These are phyloP conservation scores for Ceratobasidium sp. DNA, from an alignment of 1,284 basidiomycete species.

Conservation along the genomic window DNA sequence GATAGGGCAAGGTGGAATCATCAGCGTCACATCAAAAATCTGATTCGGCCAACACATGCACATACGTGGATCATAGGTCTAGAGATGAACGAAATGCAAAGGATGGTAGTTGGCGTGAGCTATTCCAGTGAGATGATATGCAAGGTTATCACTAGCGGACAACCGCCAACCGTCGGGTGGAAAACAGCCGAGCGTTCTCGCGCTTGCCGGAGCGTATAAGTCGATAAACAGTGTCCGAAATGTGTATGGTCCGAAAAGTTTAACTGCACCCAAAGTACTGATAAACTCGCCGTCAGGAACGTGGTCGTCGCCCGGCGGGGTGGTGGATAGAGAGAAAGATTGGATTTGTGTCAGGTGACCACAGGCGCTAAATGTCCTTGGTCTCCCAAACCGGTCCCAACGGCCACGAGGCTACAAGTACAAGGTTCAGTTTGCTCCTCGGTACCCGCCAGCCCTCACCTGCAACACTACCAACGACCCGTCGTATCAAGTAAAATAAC, in stretches of 20 bases:
- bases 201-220: not conserved
- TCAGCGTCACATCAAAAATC: not conserved
- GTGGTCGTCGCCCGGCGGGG: slow-evolving; percentile 12
- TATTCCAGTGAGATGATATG: not conserved
- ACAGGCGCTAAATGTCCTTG: not conserved
- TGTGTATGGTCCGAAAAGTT: too few species aligned
- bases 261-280: too few species aligned
- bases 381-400: slow-evolving; percentile 6
- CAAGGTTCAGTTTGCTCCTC: not conserved
- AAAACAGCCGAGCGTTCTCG: too few species aligned
- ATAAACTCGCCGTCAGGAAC: not conserved
- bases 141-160: slow-evolving; percentile 15
- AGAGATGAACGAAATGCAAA: not conserved
- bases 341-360: slow-evolving; percentile 4
- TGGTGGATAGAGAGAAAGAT: slow-evolving; percentile 7
- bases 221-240: not conserved
- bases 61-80: slow-evolving; percentile 26
- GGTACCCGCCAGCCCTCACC: too few species aligned
- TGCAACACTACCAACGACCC: not conserved
- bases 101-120: not conserved
- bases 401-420: slow-evolving; percentile 17
- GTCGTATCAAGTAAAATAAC: not conserved
- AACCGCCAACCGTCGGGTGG: not conserved
- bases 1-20: not conserved
- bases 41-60: slow-evolving; percentile 20